These are phyloP conservation scores for Cucurbita moschata DNA, from an alignment of 306 rosid species.

Conservation along the genomic window DNA sequence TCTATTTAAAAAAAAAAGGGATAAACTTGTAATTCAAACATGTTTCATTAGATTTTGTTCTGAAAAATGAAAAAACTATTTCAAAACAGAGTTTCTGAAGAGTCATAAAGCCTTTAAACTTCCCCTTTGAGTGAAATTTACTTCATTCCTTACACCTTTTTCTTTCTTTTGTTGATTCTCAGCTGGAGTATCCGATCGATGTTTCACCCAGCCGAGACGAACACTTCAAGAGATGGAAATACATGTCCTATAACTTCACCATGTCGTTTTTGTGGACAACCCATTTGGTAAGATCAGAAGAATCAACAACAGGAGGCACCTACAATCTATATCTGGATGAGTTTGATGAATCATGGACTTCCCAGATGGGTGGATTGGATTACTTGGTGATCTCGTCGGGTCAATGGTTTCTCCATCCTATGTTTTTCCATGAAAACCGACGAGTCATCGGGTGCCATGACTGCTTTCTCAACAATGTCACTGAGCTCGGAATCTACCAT, in stretches of 20 bases:
- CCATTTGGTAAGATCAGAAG: conserved; percentile 49
- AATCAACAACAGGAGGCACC: conserved; percentile 30
- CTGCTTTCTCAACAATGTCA: conserved; percentile 44
- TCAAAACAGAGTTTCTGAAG: neutral
- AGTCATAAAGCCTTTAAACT: neutral
- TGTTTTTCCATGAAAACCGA: conserved; percentile 37
- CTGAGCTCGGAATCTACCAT: conserved; percentile 47
- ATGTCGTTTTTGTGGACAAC: conserved; percentile 64
- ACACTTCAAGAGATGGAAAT: conserved; percentile 49
- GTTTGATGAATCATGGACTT: conserved; percentile 48
- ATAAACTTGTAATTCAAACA: neutral
- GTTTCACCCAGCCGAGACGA: conserved; percentile 42
- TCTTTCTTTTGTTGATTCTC: neutral
- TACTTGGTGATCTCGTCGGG: conserved; percentile 56
- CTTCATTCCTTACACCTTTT: neutral
- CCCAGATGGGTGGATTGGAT: conserved; percentile 40
- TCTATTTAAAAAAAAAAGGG: no score
- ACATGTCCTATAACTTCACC: conserved; percentile 74
- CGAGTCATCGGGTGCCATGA: conserved; percentile 50
- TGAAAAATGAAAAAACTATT: neutral
- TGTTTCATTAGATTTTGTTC: neutral
- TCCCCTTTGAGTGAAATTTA: neutral
- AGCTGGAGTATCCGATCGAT: conserved; percentile 81
- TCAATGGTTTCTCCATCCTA: conserved; percentile 64
- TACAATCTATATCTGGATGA: conserved; percentile 67